Conservation (phyloP, 2,329 filamentous ascomycete species). For the Aspergillus tubingensis region DNA sequence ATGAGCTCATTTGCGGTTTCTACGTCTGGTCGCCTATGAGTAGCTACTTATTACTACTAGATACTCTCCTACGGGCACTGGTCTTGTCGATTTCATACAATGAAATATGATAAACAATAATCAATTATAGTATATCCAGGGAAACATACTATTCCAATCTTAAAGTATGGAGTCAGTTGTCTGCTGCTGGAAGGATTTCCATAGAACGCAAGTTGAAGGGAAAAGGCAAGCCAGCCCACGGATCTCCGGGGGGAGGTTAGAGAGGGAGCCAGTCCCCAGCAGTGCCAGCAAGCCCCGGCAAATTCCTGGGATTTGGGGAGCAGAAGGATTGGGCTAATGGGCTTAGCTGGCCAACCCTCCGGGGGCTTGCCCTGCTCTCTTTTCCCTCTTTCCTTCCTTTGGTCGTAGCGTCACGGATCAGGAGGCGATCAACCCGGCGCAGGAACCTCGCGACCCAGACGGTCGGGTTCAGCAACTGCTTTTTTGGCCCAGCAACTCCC, state of each 20-base stretch:
- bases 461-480: conserved; percentile 25
- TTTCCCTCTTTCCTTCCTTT: not conserved
- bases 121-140: no score
- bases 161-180: no score
- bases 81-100: no score
- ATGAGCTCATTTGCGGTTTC: conserved; percentile 17
- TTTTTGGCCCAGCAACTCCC: not conserved
- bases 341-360: not conserved
- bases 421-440: conserved; percentile 29
- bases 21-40: no score
- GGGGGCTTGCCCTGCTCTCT: not conserved
- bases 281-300: not conserved
- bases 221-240: not conserved
- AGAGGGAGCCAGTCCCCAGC: no score
- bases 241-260: not conserved
- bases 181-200: not conserved
- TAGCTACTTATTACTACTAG: no score
- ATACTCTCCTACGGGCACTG: no score
- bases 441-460: conserved; percentile 33
- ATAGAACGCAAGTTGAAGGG: not conserved
- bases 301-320: not conserved
- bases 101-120: no score
- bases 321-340: not conserved
- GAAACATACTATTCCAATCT: no score
- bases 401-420: conserved; percentile 18